Percentiles rank a stretch among this genome's conserved stretches.
Evolutionary conservation across 345 rosid species (phyloP).

Genomic region (Murraya paniculata): DNA sequence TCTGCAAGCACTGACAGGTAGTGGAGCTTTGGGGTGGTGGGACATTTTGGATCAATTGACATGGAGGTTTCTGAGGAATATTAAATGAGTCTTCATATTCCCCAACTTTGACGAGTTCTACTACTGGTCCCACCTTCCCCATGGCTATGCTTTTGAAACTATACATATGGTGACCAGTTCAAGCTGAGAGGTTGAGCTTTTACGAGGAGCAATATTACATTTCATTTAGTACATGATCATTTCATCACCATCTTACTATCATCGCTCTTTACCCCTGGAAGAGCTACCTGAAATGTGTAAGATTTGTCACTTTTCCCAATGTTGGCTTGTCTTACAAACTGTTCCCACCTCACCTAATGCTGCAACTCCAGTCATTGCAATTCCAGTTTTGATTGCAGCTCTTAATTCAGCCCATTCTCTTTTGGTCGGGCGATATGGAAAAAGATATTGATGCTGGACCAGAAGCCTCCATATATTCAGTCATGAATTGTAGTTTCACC

Average conservation of each 20-base stretch:
- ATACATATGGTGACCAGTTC: background rate
- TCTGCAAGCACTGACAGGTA: conserved; percentile 49
- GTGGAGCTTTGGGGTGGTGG: conserved; percentile 64
- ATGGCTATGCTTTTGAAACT: background rate
- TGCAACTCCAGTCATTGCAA: conserved; percentile 36
- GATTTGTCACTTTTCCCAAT: conserved; percentile 53
- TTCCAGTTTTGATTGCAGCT: conserved; percentile 25
- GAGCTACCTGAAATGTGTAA: conserved; percentile 57
- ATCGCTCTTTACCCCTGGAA: conserved; percentile 64
- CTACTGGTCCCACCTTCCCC: background rate
- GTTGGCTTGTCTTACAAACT: conserved; percentile 43
- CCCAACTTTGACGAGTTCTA: background rate
- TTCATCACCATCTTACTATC: conserved; percentile 52
- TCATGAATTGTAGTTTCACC: background rate
- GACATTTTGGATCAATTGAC: conserved; percentile 53
- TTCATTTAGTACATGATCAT: background rate
- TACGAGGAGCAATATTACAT: background rate
- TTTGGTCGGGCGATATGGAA: conserved; percentile 27
- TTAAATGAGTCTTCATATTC: background rate
- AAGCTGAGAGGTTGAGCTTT: conserved; percentile 4
- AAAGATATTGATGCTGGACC: conserved; percentile 23
- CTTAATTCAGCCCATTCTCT: conserved; percentile 27
- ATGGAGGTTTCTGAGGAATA: conserved; percentile 54
- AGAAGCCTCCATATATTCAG: background rate
- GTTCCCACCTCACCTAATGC: conserved; percentile 38